Evolutionary conservation across 352 stramenopile species (phyloP), one percentile per base, ranked within the genome.

Genomic region (Blastocystis sp.): DNA sequence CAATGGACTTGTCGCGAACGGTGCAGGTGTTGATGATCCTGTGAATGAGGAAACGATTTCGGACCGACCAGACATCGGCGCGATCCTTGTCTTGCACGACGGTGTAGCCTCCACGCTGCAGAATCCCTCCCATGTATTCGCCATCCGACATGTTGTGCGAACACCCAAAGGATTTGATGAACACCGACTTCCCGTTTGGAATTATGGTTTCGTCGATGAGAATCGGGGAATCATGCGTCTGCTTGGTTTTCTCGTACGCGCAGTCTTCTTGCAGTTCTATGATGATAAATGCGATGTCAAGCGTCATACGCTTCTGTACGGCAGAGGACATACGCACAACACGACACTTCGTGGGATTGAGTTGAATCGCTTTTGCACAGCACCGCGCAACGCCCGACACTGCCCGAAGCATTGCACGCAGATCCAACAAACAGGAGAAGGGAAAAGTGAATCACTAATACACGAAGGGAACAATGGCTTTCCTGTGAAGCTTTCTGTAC

Each of bases 91-190:
- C 91, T 24, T 94, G 90, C 38, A 92, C 93, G 89, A 96, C 93
- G 6, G 90, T 91, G 87, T 97, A 97, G 65, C 94, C 94, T 89
- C 96, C 95, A 90, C 91, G 93, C 65, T 91, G 90, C 40, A 97
- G 90, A 80, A 95, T 90, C 54, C 94, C 94, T 76, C 94, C 91
- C 94, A 97, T 97, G 91, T 96, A 97, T 91, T 97, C 94, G 82
- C 92, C 94, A 90, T 97, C 94, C 89, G 91, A 95, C 68, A 96
- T 93, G 71, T 97, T 97, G 91, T 97, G 94, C 69, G 93, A 94
- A 89, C 94, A 97, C 63, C 94, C 94, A 87, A 95, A 97, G 43
- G 94, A 96, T 87, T 95, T 95, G 43, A 95, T 91, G 45, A 69
- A 84, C 60, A 84, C 74, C 19, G 74, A 66, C 54, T 69, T 84